Evolutionary conservation across 1,139 yeast genomes (phyloP).

Genomic region (Citeromyces hawaiiensis): DNA sequence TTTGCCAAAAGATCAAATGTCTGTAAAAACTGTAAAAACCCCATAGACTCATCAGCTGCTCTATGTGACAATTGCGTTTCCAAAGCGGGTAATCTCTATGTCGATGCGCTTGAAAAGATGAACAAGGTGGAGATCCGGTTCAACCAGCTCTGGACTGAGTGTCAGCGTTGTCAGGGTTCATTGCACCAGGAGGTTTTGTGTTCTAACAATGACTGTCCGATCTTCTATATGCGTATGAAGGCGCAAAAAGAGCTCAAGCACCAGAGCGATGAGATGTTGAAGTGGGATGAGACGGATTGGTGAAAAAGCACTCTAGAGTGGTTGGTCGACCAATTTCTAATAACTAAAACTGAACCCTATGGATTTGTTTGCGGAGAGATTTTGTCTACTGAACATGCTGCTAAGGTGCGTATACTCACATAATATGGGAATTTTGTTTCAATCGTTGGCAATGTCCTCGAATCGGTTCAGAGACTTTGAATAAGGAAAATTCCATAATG

Average conservation of each 20-base stretch:
- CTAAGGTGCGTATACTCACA: too few relatives aligned
- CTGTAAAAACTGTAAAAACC: conserved; percentile 81
- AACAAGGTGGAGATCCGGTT: conserved; percentile 73
- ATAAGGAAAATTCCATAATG: too few relatives aligned
- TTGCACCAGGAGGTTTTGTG: conserved; percentile 93
- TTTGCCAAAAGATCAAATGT: conserved; percentile 84
- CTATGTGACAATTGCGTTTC: conserved; percentile 70
- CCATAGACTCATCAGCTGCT: conserved; percentile 60
- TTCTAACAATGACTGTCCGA: conserved; percentile 93
- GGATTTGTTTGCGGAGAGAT: too few relatives aligned
- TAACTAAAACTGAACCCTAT: too few relatives aligned
- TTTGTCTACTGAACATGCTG: too few relatives aligned
- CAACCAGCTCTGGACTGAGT: conserved; percentile 92
- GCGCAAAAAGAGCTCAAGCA: conserved; percentile 77
- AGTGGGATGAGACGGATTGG: conserved; percentile 59
- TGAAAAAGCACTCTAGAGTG: too few relatives aligned
- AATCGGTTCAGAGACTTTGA: too few relatives aligned
- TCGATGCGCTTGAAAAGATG: conserved; percentile 67
- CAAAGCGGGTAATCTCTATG: conserved; percentile 67
- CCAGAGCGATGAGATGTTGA: conserved; percentile 56
- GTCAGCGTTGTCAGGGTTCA: conserved; percentile 96
- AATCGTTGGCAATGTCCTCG: too few relatives aligned
- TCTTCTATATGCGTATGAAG: conserved; percentile 93
- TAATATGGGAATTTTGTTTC: too few relatives aligned
- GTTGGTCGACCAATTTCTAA: too few relatives aligned